These are phyloP conservation scores for Pistacia vera DNA, from an alignment of 345 rosid genomes.

Conservation along the genomic window DNA sequence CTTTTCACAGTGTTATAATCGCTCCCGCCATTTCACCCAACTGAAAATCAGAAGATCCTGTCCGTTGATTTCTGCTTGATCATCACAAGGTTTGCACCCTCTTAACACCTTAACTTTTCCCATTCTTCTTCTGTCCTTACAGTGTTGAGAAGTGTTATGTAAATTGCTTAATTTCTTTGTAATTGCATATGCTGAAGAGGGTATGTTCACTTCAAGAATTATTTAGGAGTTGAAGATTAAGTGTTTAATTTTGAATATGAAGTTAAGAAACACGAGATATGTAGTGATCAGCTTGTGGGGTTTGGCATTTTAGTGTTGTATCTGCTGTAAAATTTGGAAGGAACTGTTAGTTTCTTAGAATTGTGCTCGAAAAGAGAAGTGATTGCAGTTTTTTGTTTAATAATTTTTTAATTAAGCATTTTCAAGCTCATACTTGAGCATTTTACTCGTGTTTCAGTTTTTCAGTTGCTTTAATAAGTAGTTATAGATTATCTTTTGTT, in stretches of 20 bases:
- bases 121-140: too few relatives aligned
- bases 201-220: too few relatives aligned
- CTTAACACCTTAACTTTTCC: too few relatives aligned
- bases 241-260: too few relatives aligned
- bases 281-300: not conserved
- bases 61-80: not conserved
- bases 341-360: not conserved
- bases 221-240: not conserved
- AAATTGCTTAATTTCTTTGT: not conserved
- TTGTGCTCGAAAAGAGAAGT: not conserved
- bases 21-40: slow-evolving; percentile 29
- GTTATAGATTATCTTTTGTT: too few relatives aligned
- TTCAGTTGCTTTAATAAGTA: too few relatives aligned
- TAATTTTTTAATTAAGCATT: too few relatives aligned
- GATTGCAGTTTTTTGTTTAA: too few relatives aligned
- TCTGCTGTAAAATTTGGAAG: not conserved
- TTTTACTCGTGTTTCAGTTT: too few relatives aligned
- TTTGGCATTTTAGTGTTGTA: not conserved
- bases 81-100: slow-evolving; percentile 1
- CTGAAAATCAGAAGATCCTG: not conserved
- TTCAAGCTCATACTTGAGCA: too few relatives aligned
- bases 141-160: not conserved
- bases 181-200: not conserved
- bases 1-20: slow-evolving; percentile 3
- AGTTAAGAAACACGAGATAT: too few relatives aligned